phyloP scores from a whole-genome alignment of 306 rosid species.

The Vicia faba region DNA sequence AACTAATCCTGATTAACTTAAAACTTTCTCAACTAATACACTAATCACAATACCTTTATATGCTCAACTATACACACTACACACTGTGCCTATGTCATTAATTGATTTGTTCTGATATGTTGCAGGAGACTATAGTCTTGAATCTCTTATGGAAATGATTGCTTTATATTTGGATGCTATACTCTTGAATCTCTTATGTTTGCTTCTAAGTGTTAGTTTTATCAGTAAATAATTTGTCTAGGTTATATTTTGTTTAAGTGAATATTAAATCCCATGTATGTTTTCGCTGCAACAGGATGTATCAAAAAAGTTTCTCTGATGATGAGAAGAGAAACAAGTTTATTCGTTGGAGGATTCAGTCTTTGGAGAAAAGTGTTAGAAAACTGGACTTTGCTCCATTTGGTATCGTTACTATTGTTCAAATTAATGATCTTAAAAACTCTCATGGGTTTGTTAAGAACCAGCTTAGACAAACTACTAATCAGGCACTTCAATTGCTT shows the following conservation, averaged over 20 bases:
- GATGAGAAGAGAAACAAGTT: conserved; percentile 77
- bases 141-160: conserved; percentile 71
- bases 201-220: no score
- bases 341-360: conserved; percentile 81
- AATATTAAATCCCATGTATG: no score
- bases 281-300: no score
- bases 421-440: conserved; percentile 75
- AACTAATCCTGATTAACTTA: no score
- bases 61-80: no score
- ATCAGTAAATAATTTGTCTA: no score
- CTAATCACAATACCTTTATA: no score
- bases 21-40: no score
- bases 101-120: conserved; percentile 36
- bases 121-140: conserved; percentile 66
- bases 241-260: no score
- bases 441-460: conserved; percentile 74
- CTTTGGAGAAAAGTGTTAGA: conserved; percentile 74
- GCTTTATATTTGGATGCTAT: conserved; percentile 77
- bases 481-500: conserved; percentile 72
- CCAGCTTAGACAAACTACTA: conserved; percentile 73
- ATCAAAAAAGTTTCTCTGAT: conserved; percentile 66
- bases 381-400: conserved; percentile 60
- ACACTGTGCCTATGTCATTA: background rate
- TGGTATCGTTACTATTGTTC: conserved; percentile 64
- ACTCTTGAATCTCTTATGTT: no score